Base-by-base conservation (phyloP, 352 stramenopile species). In the Phytopythium chamaehyphon region DNA sequence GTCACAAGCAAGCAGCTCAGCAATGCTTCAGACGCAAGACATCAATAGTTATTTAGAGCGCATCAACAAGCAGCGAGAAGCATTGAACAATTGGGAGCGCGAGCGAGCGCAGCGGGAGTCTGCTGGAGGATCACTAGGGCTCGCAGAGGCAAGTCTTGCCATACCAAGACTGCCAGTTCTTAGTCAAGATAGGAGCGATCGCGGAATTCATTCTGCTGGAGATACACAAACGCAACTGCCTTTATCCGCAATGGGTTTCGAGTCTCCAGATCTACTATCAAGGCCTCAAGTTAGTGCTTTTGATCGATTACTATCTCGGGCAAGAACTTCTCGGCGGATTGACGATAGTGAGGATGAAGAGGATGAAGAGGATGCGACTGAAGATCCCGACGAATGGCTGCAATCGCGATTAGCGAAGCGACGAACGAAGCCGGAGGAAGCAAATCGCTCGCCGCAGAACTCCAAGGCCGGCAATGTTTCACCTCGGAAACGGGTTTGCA, bases 21-120 rank as follows among this genome's bases (percentile, higher is more conserved):
- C 21, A 22, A 48, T 82, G 7, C 76, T 84, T 60, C 55, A 54
- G 2, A 84, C 71, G 19, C 73, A 83, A 47, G 73, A 84, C 21
- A 61, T 84, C 37, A 67, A 82, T 50, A 68, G 51, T 24, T 82
- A 80, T 52, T 46, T 80, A 50, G 69, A 75, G 38, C 62, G 73
- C 0, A 82, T 84, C 43, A 66, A 66, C 2, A 67, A 68, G 40
- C 73, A 84, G 43, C 60, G 70, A n/a, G 61, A 80, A 22, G 68
- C 60, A 1, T 48, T 84, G 49, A 71, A 55, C 52, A 64, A 72
- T 40, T 84, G 73, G 73, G 73, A 84, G 57, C 57, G 62, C 23
- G 58, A 31, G 54, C 50, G 60, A 6, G 47, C 31, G 1, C 21
- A 26, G 3, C 18, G 15, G 19, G 42, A 37, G 8, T 9, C 26